phyloP scores from a whole-genome alignment of 2,329 filamentous ascomycete genomes.

The Xylariaceae sp. region DNA sequence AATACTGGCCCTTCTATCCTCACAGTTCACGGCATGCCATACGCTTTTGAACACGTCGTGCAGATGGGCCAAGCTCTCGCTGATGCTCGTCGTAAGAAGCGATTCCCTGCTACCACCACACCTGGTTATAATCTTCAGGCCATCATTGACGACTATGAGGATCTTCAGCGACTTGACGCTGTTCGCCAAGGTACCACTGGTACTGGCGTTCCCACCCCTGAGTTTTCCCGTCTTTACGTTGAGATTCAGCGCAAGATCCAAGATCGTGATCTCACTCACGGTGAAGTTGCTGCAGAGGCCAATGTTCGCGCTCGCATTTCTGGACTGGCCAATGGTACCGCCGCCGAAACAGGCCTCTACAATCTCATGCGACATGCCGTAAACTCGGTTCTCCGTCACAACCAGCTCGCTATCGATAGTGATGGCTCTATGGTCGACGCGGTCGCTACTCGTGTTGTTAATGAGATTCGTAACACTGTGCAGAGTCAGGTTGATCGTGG shows the following conservation, averaged over 20 bases:
- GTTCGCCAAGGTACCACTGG: too few species aligned
- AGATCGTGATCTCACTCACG: conserved; percentile 32
- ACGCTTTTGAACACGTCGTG: conserved; percentile 17
- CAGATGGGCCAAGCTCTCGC: conserved; percentile 31
- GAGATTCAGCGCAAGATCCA: conserved; percentile 33
- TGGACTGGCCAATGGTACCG: conserved; percentile 24
- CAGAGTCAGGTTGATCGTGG: conserved; percentile 38
- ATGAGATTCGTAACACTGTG: background rate
- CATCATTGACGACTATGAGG: too few species aligned
- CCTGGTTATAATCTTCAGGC: too few species aligned
- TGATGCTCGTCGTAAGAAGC: conserved; percentile 32
- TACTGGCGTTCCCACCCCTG: too few species aligned
- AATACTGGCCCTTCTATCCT: background rate
- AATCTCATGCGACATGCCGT: conserved; percentile 28
- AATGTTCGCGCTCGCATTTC: conserved; percentile 23
- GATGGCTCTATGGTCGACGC: too few species aligned
- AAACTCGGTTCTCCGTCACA: conserved; percentile 27
- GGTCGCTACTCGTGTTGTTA: too few species aligned
- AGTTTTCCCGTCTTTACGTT: conserved; percentile 24
- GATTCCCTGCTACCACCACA: too few species aligned
- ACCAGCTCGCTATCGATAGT: too few species aligned
- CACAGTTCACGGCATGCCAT: conserved; percentile 12
- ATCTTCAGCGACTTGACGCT: too few species aligned
- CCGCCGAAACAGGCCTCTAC: conserved; percentile 25
- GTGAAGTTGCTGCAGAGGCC: conserved; percentile 19